phyloP scores from a whole-genome alignment of 257 asterid species.

The Lithospermum erythrorhizon region DNA sequence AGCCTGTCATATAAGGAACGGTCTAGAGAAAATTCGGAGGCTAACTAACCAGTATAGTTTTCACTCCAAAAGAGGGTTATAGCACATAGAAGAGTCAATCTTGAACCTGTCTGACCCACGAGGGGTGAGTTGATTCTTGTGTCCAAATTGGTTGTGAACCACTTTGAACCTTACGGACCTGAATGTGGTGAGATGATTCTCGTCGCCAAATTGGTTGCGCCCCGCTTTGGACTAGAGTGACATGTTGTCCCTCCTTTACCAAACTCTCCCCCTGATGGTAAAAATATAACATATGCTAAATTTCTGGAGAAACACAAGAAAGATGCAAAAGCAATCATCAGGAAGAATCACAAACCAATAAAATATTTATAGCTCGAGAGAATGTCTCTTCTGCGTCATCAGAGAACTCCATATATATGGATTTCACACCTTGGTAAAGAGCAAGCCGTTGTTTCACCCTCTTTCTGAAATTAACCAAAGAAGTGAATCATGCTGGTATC shows the following conservation, averaged over 20 bases:
- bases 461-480: conserved; percentile 34
- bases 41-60: conserved; percentile 3
- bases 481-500: background rate
- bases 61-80: background rate
- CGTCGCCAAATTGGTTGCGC: conserved; percentile 98
- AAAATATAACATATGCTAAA: background rate
- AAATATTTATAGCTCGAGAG: conserved; percentile 70
- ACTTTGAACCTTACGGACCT: conserved; percentile 63
- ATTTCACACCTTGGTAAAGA: conserved; percentile 85
- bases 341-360: conserved; percentile 44
- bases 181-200: conserved; percentile 88
- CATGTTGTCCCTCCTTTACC: conserved; percentile 64
- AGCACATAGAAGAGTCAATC: background rate
- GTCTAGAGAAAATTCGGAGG: background rate
- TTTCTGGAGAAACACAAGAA: background rate
- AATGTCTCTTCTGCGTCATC: conserved; percentile 85
- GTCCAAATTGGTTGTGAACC: too few species aligned
- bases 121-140: too few species aligned
- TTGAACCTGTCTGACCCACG: conserved; percentile 22
- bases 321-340: conserved; percentile 1
- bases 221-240: conserved; percentile 96
- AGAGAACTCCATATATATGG: conserved; percentile 77
- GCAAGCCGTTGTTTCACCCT: conserved; percentile 84
- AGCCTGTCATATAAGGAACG: background rate
- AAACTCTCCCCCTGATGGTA: conserved; percentile 46